Base-by-base conservation (phyloP, 371 early-diverging fungal genomes). In the Chytridium lagenaria region DNA sequence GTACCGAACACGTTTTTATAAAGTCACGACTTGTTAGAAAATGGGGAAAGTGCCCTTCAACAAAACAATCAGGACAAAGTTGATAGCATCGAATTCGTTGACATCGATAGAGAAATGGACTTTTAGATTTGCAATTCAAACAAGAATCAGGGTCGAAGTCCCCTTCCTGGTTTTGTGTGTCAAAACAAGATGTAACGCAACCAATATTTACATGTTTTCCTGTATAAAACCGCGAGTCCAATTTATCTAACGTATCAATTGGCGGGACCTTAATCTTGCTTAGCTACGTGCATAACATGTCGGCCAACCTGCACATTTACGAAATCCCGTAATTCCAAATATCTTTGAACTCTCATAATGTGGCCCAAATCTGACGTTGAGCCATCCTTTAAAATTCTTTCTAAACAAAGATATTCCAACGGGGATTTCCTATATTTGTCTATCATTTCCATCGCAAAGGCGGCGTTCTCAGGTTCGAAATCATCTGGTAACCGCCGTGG, bases 1-100 rank as follows among this genome's bases (percentile, higher is more conserved):
- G 61, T 5, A 7, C 36, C 2, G 61, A 34, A 34, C 7, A 5
- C 36, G 61, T 61, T 23, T 26, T 61, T 12, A 61, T 16, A 36
- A 61, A 61, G 36, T 61, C 61, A 33, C 26, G 7, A 34, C 61
- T 61, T 34, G 61, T 22, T 37, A 61, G 37, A 23, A 61, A 61
- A 33, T 28, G 34, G 2, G 61, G 61, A 26, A 61, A 61, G 61
- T 26, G 26, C 34, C 61, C 61, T 28, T 61, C 61, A 3, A 34
- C 16, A 34, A 61, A 61, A 37, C 61, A 61, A 7, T 31, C 16
- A 10, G 61, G 61, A 34, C 61, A 61, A 16, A 61, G 61, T 36
- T 61, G 61, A 7, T 33, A 34, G 61, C 61, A 61, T 2, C 61
- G 61, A 26, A 61, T 34, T 3, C 61, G 31, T 10, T 22, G 30